These are phyloP conservation scores for Tylopilus plumbeoviolaceoides DNA, from an alignment of 768 basidiomycete genomes.

Conservation along the genomic window DNA sequence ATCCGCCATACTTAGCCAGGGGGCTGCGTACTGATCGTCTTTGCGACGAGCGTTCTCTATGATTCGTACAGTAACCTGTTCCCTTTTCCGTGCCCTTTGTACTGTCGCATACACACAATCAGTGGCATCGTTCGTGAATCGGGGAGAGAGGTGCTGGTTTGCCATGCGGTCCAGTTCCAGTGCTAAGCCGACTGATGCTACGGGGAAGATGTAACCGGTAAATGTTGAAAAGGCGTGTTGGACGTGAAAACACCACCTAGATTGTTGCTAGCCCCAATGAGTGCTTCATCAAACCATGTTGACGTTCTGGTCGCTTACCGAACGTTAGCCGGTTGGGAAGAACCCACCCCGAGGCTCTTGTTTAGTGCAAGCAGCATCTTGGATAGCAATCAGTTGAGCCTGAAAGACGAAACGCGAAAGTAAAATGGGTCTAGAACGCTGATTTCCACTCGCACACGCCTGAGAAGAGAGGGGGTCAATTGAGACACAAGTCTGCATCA, in stretches of 20 bases:
- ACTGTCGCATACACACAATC: no score
- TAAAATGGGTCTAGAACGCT: neutral
- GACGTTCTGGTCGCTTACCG: no score
- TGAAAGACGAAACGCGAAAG: neutral
- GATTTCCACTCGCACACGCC: neutral
- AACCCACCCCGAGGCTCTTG: neutral
- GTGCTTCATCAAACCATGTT: no score
- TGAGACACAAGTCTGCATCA: no score
- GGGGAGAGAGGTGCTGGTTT: neutral
- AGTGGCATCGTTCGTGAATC: neutral
- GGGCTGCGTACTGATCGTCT: neutral
- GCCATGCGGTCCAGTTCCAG: neutral
- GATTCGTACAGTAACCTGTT: no score
- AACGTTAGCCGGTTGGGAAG: neutral
- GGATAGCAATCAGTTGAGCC: neutral
- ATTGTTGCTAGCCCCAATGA: neutral
- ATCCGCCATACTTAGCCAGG: neutral
- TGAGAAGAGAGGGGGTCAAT: neutral
- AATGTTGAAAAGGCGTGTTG: no score
- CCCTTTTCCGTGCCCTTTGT: no score
- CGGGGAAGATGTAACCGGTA: no score
- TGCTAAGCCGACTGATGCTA: no score
- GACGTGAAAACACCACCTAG: no score
- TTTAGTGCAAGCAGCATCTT: neutral
- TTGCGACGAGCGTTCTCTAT: neutral